These are phyloP conservation scores for Imleria badia DNA, from an alignment of 768 basidiomycete genomes.

Conservation along the genomic window DNA sequence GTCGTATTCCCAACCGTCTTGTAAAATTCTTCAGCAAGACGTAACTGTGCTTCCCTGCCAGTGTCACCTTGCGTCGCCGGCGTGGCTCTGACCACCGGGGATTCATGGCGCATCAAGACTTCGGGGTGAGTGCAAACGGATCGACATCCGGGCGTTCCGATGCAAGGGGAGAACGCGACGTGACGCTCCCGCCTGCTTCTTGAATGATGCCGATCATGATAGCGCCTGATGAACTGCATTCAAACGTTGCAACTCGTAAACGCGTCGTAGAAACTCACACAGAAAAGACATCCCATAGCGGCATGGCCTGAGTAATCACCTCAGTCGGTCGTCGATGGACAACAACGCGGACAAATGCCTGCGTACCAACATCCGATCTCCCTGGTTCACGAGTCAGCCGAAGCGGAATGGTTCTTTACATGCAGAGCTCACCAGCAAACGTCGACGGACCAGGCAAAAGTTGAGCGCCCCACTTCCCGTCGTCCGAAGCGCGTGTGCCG, in stretches of 20 bases:
- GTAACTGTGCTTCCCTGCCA: too few relatives aligned
- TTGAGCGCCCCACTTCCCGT: slow-evolving; percentile 70
- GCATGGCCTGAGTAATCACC: slow-evolving; percentile 52
- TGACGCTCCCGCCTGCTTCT: slow-evolving; percentile 82
- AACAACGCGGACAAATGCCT: not conserved
- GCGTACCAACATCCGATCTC: slow-evolving; percentile 74
- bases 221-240: slow-evolving; percentile 73
- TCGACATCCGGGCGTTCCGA: slow-evolving; percentile 27
- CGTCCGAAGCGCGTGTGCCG: slow-evolving; percentile 89
- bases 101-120: too few relatives aligned
- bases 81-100: slow-evolving; percentile 71
- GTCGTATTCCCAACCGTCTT: slow-evolving; percentile 66
- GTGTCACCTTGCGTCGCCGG: slow-evolving; percentile 59
- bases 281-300: too few relatives aligned
- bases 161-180: slow-evolving; percentile 52
- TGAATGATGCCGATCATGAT: slow-evolving; percentile 86
- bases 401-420: too few relatives aligned
- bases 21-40: too few relatives aligned
- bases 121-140: slow-evolving; percentile 63
- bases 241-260: not conserved
- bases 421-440: too few relatives aligned
- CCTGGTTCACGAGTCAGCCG: slow-evolving; percentile 39
- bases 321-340: not conserved
- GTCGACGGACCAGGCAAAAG: too few relatives aligned
- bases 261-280: slow-evolving; percentile 39